Conservation (phyloP, 192 early-diverging fungal genomes). For the Entophlyctis luteolus region DNA sequence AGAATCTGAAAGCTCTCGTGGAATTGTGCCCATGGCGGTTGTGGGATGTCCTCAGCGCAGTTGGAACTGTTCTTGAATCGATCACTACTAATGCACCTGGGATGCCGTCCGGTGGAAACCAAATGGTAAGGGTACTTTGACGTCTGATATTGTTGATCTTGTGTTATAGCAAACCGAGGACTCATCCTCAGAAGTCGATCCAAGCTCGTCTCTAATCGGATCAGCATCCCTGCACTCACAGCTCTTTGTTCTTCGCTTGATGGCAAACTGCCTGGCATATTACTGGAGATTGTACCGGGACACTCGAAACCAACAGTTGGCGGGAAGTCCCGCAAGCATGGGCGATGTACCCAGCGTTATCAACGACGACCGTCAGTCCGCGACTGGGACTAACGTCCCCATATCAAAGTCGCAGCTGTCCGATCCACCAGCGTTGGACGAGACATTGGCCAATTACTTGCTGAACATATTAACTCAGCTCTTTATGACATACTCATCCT, state of each 20-base stretch:
- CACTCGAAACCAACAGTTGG: not conserved
- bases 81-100: not conserved
- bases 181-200: no score
- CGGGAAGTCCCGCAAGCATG: not conserved
- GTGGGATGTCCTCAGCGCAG: conserved; percentile 9
- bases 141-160: no score
- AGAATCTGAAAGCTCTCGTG: not conserved
- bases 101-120: no score
- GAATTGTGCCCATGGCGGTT: conserved; percentile 21
- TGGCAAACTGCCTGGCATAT: conserved; percentile 80
- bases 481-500: conserved; percentile 49
- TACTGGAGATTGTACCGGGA: conserved; percentile 73
- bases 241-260: conserved; percentile 74
- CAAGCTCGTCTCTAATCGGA: no score
- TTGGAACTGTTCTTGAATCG: not conserved
- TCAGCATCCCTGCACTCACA: conserved; percentile 74
- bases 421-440: conserved; percentile 77
- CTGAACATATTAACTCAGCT: conserved; percentile 60
- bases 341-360: not conserved
- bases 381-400: not conserved
- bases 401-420: conserved; percentile 17
- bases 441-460: conserved; percentile 62
- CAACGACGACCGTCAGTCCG: not conserved
- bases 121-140: no score
- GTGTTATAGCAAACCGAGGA: no score